Conservation (phyloP, 2,329 filamentous ascomycete genomes). For the Pseudogymnoascus sp. region DNA sequence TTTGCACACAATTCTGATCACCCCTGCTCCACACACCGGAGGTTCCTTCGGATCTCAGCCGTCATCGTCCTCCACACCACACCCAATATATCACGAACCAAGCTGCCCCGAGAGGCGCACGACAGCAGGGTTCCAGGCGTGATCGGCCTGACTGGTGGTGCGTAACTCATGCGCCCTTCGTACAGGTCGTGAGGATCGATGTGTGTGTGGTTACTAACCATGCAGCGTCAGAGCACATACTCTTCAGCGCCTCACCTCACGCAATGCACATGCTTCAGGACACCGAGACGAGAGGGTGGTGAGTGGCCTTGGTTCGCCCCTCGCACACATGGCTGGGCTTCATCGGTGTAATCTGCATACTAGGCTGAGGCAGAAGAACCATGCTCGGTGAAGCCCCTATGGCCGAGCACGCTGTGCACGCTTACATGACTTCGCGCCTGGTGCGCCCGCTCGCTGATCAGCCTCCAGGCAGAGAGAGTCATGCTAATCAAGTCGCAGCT, state of each 20-base stretch:
- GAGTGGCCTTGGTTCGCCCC: neutral
- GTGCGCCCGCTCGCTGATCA: neutral
- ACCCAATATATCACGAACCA: neutral
- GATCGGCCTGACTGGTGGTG: neutral
- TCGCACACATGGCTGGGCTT: neutral
- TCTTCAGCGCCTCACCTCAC: neutral
- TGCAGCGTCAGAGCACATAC: neutral
- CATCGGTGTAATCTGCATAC: neutral
- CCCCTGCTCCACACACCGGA: neutral
- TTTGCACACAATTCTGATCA: neutral
- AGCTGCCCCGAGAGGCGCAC: neutral
- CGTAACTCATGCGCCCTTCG: neutral
- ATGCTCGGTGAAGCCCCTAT: neutral
- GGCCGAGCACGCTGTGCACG: neutral
- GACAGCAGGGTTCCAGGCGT: neutral
- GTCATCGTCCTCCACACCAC: neutral
- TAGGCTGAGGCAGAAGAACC: neutral
- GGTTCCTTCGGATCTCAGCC: neutral
- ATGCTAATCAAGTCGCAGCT: neutral
- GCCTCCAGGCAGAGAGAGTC: neutral
- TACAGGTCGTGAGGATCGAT: neutral
- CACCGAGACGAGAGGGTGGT: neutral
- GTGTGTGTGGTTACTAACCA: neutral
- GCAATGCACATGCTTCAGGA: neutral
- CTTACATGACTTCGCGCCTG: neutral